These are phyloP conservation scores for Panicum miliaceum DNA, from an alignment of 176 grass and related monocot genomes.

Conservation along the genomic window DNA sequence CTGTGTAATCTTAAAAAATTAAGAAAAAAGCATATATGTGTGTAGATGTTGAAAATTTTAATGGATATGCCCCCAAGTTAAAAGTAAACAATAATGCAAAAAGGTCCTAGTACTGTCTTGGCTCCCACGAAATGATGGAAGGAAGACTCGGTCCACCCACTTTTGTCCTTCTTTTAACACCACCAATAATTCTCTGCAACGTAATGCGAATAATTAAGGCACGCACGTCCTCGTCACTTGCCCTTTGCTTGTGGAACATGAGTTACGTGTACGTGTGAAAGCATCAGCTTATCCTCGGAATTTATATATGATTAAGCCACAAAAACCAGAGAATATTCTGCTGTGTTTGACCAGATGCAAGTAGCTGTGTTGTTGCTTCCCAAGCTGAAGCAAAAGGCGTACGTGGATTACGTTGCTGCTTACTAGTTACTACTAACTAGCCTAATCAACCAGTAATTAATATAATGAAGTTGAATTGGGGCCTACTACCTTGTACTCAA, in stretches of 20 bases:
- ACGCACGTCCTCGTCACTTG: neutral
- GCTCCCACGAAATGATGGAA: neutral
- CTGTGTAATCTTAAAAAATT: too few relatives aligned
- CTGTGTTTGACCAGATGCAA: conserved; percentile 21
- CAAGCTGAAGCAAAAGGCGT: conserved; percentile 26
- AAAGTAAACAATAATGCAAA: neutral
- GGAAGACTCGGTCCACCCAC: neutral
- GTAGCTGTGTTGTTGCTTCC: conserved; percentile 9
- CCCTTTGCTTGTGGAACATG: conserved; percentile 25
- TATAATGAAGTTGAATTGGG: neutral
- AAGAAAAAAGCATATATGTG: too few relatives aligned
- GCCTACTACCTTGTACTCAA: conserved; percentile 25
- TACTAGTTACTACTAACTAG: neutral
- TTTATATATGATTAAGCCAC: neutral
- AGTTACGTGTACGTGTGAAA: conserved; percentile 32
- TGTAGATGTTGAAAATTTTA: too few relatives aligned
- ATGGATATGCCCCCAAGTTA: too few relatives aligned
- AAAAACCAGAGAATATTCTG: neutral
- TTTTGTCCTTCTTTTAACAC: neutral
- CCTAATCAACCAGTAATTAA: neutral
- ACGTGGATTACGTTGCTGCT: neutral
- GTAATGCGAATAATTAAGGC: neutral
- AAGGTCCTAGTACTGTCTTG: neutral
- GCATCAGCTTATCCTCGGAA: conserved; percentile 19
- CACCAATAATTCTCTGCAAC: conserved; percentile 8